A percentile compares a stretch with the other conserved stretches of the same genome.
Evolutionary conservation across 495 filamentous ascomycete species (phyloP).

Genomic region (Hypoxylon lenormandii): DNA sequence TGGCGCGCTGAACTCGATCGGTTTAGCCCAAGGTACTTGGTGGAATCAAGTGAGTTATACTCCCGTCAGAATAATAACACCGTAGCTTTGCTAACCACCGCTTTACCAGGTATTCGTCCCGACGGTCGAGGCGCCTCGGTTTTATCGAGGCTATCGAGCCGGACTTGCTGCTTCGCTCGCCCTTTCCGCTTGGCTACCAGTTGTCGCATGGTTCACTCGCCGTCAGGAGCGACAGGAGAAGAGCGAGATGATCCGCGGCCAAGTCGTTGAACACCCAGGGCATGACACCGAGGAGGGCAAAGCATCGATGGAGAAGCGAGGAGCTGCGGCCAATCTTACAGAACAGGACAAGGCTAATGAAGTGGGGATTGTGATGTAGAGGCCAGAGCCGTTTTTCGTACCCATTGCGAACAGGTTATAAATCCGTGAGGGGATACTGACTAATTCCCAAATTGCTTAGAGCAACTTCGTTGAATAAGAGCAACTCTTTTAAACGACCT

Average conservation of each 20-base stretch:
- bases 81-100: neutral
- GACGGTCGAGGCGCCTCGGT: slow-evolving; percentile 33
- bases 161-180: slow-evolving; percentile 27
- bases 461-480: too few species aligned
- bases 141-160: slow-evolving; percentile 32
- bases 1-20: slow-evolving; percentile 26
- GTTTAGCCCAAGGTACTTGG: slow-evolving; percentile 33
- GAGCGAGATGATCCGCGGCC: slow-evolving; percentile 2
- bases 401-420: too few species aligned
- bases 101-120: slow-evolving; percentile 31
- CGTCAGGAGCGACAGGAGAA: slow-evolving; percentile 24
- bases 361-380: slow-evolving; percentile 14
- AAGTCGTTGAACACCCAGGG: slow-evolving; percentile 18
- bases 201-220: slow-evolving; percentile 28
- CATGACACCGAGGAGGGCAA: slow-evolving; percentile 24
- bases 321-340: slow-evolving; percentile 6
- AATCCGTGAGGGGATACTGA: too few species aligned
- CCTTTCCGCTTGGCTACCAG: slow-evolving; percentile 28
- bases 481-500: too few species aligned
- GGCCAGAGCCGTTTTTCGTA: too few species aligned
- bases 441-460: too few species aligned
- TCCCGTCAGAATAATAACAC: neutral
- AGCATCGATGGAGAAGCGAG: slow-evolving; percentile 24
- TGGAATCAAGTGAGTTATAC: slow-evolving; percentile 30
- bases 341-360: slow-evolving; percentile 29